These are phyloP conservation scores for Ascochyta rabiei DNA, from an alignment of 2,329 filamentous ascomycete species.

Conservation along the genomic window DNA sequence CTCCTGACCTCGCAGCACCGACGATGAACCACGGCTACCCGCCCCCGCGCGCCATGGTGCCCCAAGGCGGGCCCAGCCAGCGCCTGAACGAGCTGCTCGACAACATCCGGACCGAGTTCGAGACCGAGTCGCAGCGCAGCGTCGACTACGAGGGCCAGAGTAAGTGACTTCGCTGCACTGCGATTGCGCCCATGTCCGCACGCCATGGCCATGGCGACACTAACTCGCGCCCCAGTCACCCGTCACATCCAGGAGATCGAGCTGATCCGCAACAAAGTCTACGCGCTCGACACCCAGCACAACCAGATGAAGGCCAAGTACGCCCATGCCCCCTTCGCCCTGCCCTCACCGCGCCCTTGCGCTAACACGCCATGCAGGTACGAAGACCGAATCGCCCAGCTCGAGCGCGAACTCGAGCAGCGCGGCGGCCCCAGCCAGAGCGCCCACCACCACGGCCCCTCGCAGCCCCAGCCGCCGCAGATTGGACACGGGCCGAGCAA, in stretches of 20 bases:
- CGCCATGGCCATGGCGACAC: background rate
- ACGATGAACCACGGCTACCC: conserved; percentile 73
- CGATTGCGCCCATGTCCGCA: background rate
- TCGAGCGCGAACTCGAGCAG: conserved; percentile 85
- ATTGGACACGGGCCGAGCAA: conserved; percentile 89
- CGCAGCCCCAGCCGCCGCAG: conserved; percentile 75
- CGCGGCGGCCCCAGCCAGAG: conserved; percentile 70
- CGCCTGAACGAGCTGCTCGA: conserved; percentile 92
- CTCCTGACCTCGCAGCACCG: conserved; percentile 1
- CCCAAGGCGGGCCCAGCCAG: conserved; percentile 63
- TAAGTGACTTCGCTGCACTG: conserved; percentile 62
- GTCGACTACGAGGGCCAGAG: conserved; percentile 92
- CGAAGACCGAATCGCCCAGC: conserved; percentile 84
- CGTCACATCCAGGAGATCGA: conserved; percentile 95
- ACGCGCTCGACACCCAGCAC: conserved; percentile 88
- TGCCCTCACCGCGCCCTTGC: conserved; percentile 16
- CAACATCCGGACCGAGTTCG: conserved; percentile 88
- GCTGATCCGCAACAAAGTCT: conserved; percentile 90
- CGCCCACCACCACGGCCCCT: conserved; percentile 77
- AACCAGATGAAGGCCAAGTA: conserved; percentile 91
- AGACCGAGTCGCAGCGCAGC: conserved; percentile 78
- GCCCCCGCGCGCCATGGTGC: conserved; percentile 77
- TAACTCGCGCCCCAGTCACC: conserved; percentile 65
- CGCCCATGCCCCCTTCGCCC: conserved; percentile 42
- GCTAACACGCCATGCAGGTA: conserved; percentile 66